Evolutionary conservation across 495 filamentous ascomycete species (phyloP), one percentile per base, ranked within the genome.

Genomic region (Niebla homalea): DNA sequence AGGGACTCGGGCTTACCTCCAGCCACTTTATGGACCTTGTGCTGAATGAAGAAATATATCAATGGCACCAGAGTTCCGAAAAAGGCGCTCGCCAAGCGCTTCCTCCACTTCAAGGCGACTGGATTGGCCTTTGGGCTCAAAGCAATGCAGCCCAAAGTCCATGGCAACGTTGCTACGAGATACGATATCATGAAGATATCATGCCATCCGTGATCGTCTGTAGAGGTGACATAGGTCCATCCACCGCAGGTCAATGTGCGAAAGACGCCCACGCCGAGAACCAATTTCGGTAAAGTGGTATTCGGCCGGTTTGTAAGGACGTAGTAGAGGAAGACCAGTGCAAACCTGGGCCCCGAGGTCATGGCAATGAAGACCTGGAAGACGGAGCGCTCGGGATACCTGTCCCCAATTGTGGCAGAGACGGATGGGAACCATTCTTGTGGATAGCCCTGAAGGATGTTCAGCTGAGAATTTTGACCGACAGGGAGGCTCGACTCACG

Each of bases 161-260:
- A 99, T 5, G 93, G 93, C 49, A 99, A 70, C 0, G 93, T 97
- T 14, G 88, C 83, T 41, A 97, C 81, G 43, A 99, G 68, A 64
- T 99, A 99, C 23, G 87, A 94, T 58, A 99, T 94, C 93, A 99
- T 99, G 67, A 97, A 90, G 48, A 96, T 92, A 64, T 99, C 93
- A 62, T 99, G 93, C 89, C 88, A 96, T 64, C 90, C 79, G 65
- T 99, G 93, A 63, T 97, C 88, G 65, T 99, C 93, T 10, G 93
- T 97, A 36, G 89, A 96, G 19, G 93, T 99, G 45, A 99, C 83
- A 64, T 97, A 99, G 35, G 94, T 96, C 93, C 93, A 99, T 36
- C 93, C 93, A 46, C 90, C 93, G 60, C 93, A 99, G 2, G 89
- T 93, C 51, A 99, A 65, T 4, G 90, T 94, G 54, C 93, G 78